A percentile compares a stretch with the other conserved stretches of the same genome.
Conservation (phyloP, 176 grass and related monocot species). For the Carex cristatella region DNA sequence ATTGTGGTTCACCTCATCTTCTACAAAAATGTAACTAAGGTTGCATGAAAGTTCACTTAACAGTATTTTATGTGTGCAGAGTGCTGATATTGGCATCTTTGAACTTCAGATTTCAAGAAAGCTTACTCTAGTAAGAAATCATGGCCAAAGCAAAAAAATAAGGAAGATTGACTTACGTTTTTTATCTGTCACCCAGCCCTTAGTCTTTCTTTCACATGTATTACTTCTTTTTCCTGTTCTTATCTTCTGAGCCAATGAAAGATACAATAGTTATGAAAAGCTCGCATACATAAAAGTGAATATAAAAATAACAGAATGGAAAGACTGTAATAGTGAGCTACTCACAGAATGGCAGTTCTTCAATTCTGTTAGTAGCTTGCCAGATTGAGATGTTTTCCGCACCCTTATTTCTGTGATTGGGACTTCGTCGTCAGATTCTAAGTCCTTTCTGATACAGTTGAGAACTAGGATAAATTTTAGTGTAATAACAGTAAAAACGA, state of each 20-base stretch:
- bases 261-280: background rate
- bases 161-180: background rate
- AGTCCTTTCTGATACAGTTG: background rate
- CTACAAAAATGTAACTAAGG: conserved; percentile 8
- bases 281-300: background rate
- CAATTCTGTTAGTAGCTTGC: background rate
- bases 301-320: background rate
- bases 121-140: background rate
- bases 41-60: background rate
- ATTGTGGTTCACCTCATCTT: background rate
- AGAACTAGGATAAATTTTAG: background rate
- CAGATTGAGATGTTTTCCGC: background rate
- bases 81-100: background rate
- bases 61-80: background rate
- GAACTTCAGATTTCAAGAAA: background rate
- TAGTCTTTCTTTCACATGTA: background rate
- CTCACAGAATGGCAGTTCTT: background rate
- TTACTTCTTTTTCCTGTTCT: background rate
- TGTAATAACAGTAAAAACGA: background rate
- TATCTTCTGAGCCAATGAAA: background rate
- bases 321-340: background rate
- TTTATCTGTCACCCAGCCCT: background rate
- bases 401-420: background rate
- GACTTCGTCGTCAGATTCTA: background rate
- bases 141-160: background rate